Base-by-base conservation (phyloP, 805 yeast species). In the Citeromyces nyonsensis region DNA sequence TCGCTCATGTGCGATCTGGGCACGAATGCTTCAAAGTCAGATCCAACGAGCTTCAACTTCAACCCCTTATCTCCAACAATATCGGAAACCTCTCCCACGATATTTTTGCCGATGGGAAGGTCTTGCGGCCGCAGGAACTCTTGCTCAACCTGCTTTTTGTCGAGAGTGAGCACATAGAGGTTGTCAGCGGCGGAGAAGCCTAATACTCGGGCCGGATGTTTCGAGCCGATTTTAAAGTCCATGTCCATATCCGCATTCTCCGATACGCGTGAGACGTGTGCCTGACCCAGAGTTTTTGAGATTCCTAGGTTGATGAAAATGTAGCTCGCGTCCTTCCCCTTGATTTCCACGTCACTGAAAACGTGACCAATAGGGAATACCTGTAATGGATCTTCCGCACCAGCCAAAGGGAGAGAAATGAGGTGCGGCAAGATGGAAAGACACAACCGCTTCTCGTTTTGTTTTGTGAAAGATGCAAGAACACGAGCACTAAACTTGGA, bases 301-400 rank as follows among this genome's bases (percentile, higher is more conserved):
- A 64, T 61, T 15, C 79, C 80, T 26, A 81, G 49, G 15, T 69
- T 63, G 10, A 73, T 69, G 39, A 63, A 72, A 24, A 77, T 48
- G 44, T 66, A 78, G 33, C 63, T 57, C 2, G 66, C 44, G 44
- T 76, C 84, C 33, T 63, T 57, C 25, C 80, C 82, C 32, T 63
- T 57, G 18, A 85, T 65, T 20, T 66, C 66, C 25, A 73, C 80
- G 2, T 54, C 54, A 2, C 73, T 77, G 33, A 76, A 61, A 13
- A 59, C 57, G 40, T 75, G 74, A n/a, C 98, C 97, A 28, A 76
- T 51, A 18, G 91, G 84, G 56, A 80, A 77, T 0, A 86, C 77
- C 33, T 70, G 75, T 31, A 73, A 44, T 11, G 69, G 67, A 15
- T 61, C 52, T 15, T 35, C 33, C 14, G 24, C 30, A 10, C 34